Evolutionary conservation across 768 basidiomycete genomes (phyloP).

Genomic region (Tulasnella sp.): DNA sequence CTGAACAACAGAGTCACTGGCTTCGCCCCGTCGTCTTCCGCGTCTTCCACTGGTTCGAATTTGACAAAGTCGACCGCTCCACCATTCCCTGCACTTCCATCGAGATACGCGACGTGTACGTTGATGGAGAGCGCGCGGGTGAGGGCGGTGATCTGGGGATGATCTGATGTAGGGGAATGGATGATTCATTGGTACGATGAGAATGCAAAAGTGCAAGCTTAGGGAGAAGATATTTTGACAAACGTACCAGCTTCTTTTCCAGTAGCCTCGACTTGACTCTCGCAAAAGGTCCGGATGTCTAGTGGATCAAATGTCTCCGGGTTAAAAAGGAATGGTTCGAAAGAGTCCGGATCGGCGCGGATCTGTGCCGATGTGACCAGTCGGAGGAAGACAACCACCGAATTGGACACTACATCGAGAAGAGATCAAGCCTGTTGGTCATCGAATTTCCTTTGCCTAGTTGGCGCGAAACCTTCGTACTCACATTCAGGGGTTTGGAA

Average conservation of each 20-base stretch:
- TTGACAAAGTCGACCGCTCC: conserved; percentile 56
- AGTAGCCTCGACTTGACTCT: conserved; percentile 60
- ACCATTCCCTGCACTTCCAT: conserved; percentile 24
- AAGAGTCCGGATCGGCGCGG: conserved; percentile 47
- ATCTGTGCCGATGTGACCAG: conserved; percentile 78
- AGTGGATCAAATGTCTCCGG: conserved; percentile 55
- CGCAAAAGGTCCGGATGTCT: conserved; percentile 56
- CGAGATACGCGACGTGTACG: conserved; percentile 64
- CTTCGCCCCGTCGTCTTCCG: conserved; percentile 26
- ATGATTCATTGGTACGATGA: neutral
- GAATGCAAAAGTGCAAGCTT: neutral
- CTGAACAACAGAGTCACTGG: conserved; percentile 65
- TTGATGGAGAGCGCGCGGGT: conserved; percentile 54
- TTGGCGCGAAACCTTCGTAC: conserved; percentile 16
- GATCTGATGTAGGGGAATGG: conserved; percentile 36
- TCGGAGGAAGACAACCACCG: conserved; percentile 69
- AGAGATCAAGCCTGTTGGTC: too few species aligned
- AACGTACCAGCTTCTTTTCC: conserved; percentile 63
- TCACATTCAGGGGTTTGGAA: conserved; percentile 47
- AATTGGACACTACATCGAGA: conserved; percentile 43
- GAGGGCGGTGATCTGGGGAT: conserved; percentile 72
- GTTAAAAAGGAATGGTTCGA: conserved; percentile 62
- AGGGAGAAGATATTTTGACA: neutral
- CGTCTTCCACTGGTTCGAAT: conserved; percentile 41
- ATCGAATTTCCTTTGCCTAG: too few species aligned